Conservation (phyloP, 345 rosid genomes). For the Moringa oleifera region DNA sequence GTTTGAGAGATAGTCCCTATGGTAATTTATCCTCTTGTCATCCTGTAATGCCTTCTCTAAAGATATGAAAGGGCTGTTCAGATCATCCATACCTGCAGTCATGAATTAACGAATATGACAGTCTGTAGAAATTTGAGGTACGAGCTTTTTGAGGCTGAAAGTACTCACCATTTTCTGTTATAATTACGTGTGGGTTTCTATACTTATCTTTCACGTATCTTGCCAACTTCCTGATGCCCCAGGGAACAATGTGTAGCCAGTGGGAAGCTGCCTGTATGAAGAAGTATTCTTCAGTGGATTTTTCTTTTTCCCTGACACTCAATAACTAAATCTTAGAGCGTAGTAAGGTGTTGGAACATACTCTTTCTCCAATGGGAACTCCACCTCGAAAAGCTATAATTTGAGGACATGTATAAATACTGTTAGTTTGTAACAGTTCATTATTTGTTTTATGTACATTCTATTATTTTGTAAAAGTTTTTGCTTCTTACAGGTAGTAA, state of each 20-base stretch:
- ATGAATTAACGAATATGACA: conserved; percentile 3
- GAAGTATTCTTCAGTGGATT: conserved; percentile 5
- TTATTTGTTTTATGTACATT: background rate
- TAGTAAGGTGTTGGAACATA: conserved; percentile 30
- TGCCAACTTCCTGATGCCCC: conserved; percentile 70
- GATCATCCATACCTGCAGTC: conserved; percentile 77
- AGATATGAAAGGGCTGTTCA: conserved; percentile 44
- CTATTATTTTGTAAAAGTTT: background rate
- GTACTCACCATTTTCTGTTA: conserved; percentile 72
- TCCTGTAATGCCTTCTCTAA: conserved; percentile 56
- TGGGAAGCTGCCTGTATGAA: conserved; percentile 79
- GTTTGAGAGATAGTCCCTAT: conserved; percentile 79
- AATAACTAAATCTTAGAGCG: background rate
- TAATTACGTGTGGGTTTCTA: conserved; percentile 64
- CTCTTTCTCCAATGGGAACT: conserved; percentile 76
- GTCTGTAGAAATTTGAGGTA: background rate
- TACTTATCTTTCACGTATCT: conserved; percentile 62
- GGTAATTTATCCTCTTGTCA: conserved; percentile 71
- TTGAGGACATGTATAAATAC: conserved; percentile 1
- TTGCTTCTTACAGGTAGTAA: conserved; percentile 55
- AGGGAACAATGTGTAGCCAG: conserved; percentile 86
- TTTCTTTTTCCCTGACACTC: too few species aligned
- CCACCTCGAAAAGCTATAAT: conserved; percentile 60
- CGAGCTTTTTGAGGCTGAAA: background rate
- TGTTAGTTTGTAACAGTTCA: background rate